These are phyloP conservation scores for Crithidia brevicula DNA, from an alignment of 208 protist genomes.

Conservation along the genomic window DNA sequence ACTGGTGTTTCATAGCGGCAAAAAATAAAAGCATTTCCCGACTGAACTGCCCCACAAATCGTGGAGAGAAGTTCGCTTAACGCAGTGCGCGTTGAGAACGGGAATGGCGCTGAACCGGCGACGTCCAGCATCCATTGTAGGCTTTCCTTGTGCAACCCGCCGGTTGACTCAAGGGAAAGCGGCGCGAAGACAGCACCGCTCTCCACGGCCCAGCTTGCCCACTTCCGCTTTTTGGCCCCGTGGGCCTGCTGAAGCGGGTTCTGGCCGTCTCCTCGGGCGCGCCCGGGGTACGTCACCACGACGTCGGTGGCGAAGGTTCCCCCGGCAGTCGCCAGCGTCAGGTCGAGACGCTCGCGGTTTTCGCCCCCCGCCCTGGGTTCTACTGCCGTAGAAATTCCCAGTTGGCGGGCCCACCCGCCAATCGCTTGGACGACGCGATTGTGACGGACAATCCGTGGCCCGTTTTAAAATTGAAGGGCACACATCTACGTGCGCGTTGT, in stretches of 20 bases:
- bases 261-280: background rate
- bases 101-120: constrained; percentile 1
- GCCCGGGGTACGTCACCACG: constrained; percentile 30
- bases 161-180: constrained; percentile 35
- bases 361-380: constrained; percentile 21
- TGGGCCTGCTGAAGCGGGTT: constrained; percentile 8
- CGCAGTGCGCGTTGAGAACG: constrained; percentile 29
- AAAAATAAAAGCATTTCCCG: no score
- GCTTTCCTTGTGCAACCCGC: constrained; percentile 22
- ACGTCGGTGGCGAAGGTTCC: constrained; percentile 34
- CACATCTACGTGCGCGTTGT: constrained; percentile 39
- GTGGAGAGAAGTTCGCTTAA: no score
- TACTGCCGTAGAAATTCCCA: constrained; percentile 12
- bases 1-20: no score
- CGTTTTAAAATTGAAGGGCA: constrained; percentile 15
- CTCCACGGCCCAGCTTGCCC: constrained; percentile 20
- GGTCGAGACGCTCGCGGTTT: constrained; percentile 26
- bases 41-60: no score
- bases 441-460: constrained; percentile 29
- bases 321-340: constrained; percentile 11
- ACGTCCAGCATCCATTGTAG: constrained; percentile 27
- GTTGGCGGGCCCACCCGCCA: constrained; percentile 16
- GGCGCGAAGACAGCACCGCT: constrained; percentile 24
- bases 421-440: constrained; percentile 25
- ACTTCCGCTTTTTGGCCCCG: constrained; percentile 25